Percentiles rank a stretch among this genome's conserved stretches.
These are phyloP conservation scores for Endoconidiophora laricicola DNA, from an alignment of 2,329 filamentous ascomycete species.

Conservation along the genomic window DNA sequence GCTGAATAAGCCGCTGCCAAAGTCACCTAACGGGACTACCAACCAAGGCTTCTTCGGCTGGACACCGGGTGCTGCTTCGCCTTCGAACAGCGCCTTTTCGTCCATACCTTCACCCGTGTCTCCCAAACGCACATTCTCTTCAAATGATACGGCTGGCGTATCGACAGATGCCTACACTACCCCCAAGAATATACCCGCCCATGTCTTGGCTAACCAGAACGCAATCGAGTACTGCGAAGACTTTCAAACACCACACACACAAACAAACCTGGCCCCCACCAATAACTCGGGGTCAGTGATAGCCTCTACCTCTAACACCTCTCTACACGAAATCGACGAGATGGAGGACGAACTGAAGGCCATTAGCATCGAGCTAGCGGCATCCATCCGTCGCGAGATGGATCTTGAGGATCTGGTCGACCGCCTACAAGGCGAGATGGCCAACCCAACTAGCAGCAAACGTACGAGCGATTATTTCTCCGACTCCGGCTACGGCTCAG, in stretches of 20 bases:
- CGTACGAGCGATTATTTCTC: constrained; percentile 96
- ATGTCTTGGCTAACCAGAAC: constrained; percentile 23
- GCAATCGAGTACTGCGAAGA: constrained; percentile 35
- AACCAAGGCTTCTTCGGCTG: constrained; percentile 39
- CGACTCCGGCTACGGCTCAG: constrained; percentile 78
- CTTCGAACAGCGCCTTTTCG: constrained; percentile 33
- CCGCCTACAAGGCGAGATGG: constrained; percentile 61
- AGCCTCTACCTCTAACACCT: constrained; percentile 19
- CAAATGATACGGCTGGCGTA: constrained; percentile 19
- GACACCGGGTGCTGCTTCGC: constrained; percentile 24
- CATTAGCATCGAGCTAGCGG: constrained; percentile 81
- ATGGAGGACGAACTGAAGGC: constrained; percentile 89
- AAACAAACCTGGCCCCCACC: background rate
- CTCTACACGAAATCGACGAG: constrained; percentile 52
- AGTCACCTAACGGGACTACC: constrained; percentile 31
- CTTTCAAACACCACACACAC: constrained; percentile 30
- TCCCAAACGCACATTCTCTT: constrained; percentile 23
- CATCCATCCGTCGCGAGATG: constrained; percentile 88
- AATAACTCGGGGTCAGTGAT: too few relatives aligned
- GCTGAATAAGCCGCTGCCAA: constrained; percentile 38
- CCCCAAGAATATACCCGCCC: constrained; percentile 23
- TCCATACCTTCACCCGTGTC: constrained; percentile 37
- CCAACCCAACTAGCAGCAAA: constrained; percentile 42
- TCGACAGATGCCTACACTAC: constrained; percentile 18
- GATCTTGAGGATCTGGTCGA: constrained; percentile 92